Evolutionary conservation across 495 filamentous ascomycete genomes (phyloP).

Genomic region (Aspergillus bridgeri): DNA sequence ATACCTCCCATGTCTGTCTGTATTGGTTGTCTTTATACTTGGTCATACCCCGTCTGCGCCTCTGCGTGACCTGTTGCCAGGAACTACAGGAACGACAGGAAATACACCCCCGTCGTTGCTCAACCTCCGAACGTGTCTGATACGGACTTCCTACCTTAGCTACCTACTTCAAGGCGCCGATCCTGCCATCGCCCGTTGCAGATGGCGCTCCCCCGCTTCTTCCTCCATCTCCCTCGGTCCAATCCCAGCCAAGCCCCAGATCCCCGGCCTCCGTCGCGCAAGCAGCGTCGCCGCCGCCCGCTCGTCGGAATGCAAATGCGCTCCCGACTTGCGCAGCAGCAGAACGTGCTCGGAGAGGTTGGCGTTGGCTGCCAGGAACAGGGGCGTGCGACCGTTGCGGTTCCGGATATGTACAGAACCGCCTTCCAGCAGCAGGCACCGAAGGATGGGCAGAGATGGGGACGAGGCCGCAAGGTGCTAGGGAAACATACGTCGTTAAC

Average conservation of each 20-base stretch:
- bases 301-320: constrained; percentile 65
- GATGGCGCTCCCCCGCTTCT: constrained; percentile 10
- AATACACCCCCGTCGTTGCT: too few species aligned
- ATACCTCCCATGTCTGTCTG: too few species aligned
- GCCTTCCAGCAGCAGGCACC: constrained; percentile 68
- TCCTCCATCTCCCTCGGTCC: constrained; percentile 36
- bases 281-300: constrained; percentile 47
- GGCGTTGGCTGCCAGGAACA: constrained; percentile 70
- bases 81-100: too few species aligned
- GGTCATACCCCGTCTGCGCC: not conserved
- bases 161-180: constrained; percentile 39
- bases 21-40: not conserved
- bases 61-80: not conserved
- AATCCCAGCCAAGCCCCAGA: constrained; percentile 48
- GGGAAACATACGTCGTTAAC: constrained; percentile 1
- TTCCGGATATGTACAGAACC: constrained; percentile 88
- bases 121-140: too few species aligned
- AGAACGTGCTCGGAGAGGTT: constrained; percentile 58
- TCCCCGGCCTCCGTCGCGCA: constrained; percentile 38
- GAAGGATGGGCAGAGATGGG: constrained; percentile 59
- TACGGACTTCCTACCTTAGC: not conserved
- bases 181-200: constrained; percentile 29
- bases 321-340: constrained; percentile 66
- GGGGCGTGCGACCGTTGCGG: constrained; percentile 72
- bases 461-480: constrained; percentile 65